phyloP scores from a whole-genome alignment of 495 filamentous ascomycete species.

The Penicillium fimorum region DNA sequence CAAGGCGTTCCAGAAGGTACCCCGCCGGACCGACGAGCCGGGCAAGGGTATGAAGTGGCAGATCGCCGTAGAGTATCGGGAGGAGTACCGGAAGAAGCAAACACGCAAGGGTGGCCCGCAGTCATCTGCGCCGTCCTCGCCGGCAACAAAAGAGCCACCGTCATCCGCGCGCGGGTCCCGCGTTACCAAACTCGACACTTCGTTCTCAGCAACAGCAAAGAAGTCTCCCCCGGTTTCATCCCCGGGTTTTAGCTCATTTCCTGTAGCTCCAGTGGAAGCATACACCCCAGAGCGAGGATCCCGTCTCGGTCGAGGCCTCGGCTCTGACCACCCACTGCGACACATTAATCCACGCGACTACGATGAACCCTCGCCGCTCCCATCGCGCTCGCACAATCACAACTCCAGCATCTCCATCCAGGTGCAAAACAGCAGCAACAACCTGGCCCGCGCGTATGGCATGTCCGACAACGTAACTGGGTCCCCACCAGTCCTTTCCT shows the following conservation, averaged over 20 bases:
- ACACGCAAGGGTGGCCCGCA: conserved; percentile 42
- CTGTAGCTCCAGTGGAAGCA: conserved; percentile 47
- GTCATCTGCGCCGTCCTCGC: conserved; percentile 48
- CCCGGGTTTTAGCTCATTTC: conserved; percentile 48
- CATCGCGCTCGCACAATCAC: conserved; percentile 46
- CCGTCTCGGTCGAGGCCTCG: conserved; percentile 34
- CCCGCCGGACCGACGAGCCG: conserved; percentile 87
- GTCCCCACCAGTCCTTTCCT: conserved; percentile 71
- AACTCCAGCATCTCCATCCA: conserved; percentile 28
- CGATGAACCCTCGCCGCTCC: conserved; percentile 57
- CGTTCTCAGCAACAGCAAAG: conserved; percentile 44
- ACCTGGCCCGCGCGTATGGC: conserved; percentile 51
- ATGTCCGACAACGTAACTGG: conserved; percentile 58
- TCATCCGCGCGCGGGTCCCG: conserved; percentile 26
- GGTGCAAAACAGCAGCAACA: conserved; percentile 52
- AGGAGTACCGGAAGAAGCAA: conserved; percentile 69
- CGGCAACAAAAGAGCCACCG: conserved; percentile 42
- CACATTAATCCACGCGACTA: conserved; percentile 39
- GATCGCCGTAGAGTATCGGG: conserved; percentile 73
- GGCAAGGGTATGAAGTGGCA: conserved; percentile 99
- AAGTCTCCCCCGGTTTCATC: conserved; percentile 53
- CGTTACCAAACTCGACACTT: conserved; percentile 43
- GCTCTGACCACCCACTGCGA: conserved; percentile 36
- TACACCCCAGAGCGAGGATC: conserved; percentile 50
- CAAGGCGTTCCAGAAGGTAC: conserved; percentile 87